Conservation (phyloP, 257 asterid genomes). For the Paulownia fortunei region DNA sequence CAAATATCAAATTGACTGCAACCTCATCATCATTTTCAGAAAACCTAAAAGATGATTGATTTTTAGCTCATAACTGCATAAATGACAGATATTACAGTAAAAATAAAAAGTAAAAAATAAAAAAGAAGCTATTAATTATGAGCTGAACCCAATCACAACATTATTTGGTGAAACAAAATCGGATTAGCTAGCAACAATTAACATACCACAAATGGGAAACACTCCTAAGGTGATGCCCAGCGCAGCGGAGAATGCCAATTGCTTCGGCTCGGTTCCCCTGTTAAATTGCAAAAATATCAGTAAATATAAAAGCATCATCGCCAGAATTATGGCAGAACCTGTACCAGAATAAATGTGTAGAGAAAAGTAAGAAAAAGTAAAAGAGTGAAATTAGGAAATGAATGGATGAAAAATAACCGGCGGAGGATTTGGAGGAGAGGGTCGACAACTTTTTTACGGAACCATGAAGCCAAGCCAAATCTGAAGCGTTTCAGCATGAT, state of each 20-base stretch:
- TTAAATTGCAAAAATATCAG: slow-evolving; percentile 16
- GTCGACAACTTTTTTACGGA: slow-evolving; percentile 57
- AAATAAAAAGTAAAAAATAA: not conserved
- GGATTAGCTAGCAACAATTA: slow-evolving; percentile 8
- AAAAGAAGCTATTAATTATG: not conserved
- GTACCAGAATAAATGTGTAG: not conserved
- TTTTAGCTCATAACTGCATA: slow-evolving; percentile 22
- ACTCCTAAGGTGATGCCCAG: slow-evolving; percentile 83
- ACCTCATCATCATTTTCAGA: not conserved
- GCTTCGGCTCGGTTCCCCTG: slow-evolving; percentile 95
- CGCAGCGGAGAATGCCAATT: slow-evolving; percentile 88
- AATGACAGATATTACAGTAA: not conserved
- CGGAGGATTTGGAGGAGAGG: slow-evolving; percentile 88
- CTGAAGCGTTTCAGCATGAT: slow-evolving; percentile 47
- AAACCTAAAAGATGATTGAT: not conserved
- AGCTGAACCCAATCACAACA: slow-evolving; percentile 9
- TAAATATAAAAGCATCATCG: not conserved
- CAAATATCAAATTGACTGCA: slow-evolving; percentile 6
- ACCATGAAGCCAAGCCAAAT: slow-evolving; percentile 60
- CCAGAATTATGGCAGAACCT: not conserved
- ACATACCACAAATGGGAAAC: slow-evolving; percentile 88
- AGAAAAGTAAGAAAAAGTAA: not conserved
- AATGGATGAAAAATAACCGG: slow-evolving; percentile 47
- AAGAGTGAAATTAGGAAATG: not conserved
- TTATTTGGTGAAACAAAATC: slow-evolving; percentile 6